Base-by-base conservation (phyloP, 441 rosid species). In the Raphanus hybrid region DNA sequence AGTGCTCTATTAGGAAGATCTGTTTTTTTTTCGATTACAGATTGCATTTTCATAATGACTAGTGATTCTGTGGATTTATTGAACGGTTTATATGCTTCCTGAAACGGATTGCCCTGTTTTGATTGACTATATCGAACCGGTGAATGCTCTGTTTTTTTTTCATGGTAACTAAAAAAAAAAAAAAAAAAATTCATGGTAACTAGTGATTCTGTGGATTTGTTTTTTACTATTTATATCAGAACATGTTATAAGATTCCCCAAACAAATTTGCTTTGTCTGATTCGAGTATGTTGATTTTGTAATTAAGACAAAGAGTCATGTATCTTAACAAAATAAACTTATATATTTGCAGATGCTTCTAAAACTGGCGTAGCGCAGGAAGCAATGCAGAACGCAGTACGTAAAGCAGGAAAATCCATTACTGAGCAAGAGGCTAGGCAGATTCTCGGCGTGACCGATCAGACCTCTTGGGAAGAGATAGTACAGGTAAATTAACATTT, bases 351-450 rank as follows among this genome's bases (percentile, higher is more conserved):
- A 93, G 98, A 93, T 87, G 99, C 97, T n/a, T 80, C 97, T 15
- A 92, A 89, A 82, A 69, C 88, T 50, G 99, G 97, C 14, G 92
- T 79, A 79, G 92, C 98, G 12, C 96, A 89, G 29, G 99, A 93
- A 78, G 82, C 98, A 20, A 71, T 95, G 80, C 90, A 92, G 62
- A 90, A 90, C 70, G 85, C 85, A 2, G 78, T 85, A 52, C 88
- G 88, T 11, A 83, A 86, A 83, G 97, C 84, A 71, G 80, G 91
- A 77, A 93, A 90, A 87, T 85, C 54, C 64, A 92, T 92, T 90
- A 87, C 88, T 0, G 99, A 89, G 74, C 86, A 86, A 82, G 97
- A 96, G 70, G 99, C 97, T 20, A 76, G 96, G 75, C 92, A 92
- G 82, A 91, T 93, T 82, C 97, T 93, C 57, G 97, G 97, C 16